Base-by-base conservation (phyloP, 176 grass and related monocot species). In the Carex scoparia region DNA sequence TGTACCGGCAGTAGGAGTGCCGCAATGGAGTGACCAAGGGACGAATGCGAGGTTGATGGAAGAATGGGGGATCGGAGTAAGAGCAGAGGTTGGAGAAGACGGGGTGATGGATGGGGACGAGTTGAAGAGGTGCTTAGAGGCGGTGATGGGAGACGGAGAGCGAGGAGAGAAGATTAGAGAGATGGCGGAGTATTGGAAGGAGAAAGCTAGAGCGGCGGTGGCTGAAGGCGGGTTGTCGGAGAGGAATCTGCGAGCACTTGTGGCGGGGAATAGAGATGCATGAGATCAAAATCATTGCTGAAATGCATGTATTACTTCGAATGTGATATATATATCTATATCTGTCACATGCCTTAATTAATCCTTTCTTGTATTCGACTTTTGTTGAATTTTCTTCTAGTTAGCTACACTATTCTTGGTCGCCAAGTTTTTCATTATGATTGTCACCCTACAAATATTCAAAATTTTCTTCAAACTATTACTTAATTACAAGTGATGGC, bases 71-170 rank as follows among this genome's bases (percentile, higher is more conserved):
- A 54, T 90, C 0, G 90, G 87, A 1, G 37, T 79, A 6, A 58
- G 61, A 44, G 80, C 18, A 0, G 72, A 87, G 80, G 38, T 62
- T 2, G 4, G 65, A 13, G 16, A 44, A 2, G 87, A 93, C 0
- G 69, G 88, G 7, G 27, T 89, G 55, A 46, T 94, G 2, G 27
- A 16, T 0, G 81, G 86, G 14, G 19, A 16, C 2, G 92, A 94
- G 75, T 49, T 97, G 46, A 87, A 89, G 18, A 89, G 86, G 80
- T 89, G 91, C 48, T 46, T 97, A 2, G 86, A 89, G 86, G 49
- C 78, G 67, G 85, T 89, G 28, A 91, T 90, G 79, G 87, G 57
- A 2, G 19, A 10, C 23, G 23, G 23, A 23, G 23, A 23, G 23
- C 23, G 23, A 23, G 23, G 23, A 2, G 72, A 23, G 23, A 23